These are phyloP conservation scores for Ustilago lituana DNA, from an alignment of 1,284 basidiomycete genomes.

Conservation along the genomic window DNA sequence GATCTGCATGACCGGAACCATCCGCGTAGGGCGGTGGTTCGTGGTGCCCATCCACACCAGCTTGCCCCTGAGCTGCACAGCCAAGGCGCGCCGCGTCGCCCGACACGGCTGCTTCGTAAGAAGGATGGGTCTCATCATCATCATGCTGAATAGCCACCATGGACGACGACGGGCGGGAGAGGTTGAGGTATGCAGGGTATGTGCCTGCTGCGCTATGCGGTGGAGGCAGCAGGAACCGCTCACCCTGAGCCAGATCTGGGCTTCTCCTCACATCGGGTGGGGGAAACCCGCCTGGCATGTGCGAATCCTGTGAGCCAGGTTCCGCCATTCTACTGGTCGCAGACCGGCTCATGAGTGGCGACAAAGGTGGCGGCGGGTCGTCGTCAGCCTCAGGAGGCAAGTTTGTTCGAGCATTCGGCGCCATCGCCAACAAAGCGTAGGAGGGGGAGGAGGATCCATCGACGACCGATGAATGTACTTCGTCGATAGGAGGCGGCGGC, in stretches of 20 bases:
- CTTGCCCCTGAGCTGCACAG: background rate
- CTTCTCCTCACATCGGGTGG: background rate
- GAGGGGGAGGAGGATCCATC: background rate
- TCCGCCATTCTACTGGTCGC: too few relatives aligned
- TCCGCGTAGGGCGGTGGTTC: conserved; percentile 41
- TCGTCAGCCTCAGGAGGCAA: background rate
- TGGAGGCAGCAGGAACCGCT: background rate
- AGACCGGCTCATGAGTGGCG: conserved; percentile 11
- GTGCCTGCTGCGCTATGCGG: background rate
- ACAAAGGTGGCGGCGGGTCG: conserved; percentile 30
- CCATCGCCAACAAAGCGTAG: conserved; percentile 3
- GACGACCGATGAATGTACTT: background rate
- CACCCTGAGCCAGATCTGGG: background rate
- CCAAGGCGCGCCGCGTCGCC: background rate
- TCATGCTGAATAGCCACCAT: background rate
- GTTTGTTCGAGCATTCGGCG: background rate
- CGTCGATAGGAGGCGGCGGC: conserved; percentile 39
- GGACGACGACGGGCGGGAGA: background rate
- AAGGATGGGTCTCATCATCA: conserved; percentile 15
- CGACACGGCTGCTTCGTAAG: conserved; percentile 34
- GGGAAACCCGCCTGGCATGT: background rate
- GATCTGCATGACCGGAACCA: conserved; percentile 9
- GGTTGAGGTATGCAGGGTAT: conserved; percentile 4
- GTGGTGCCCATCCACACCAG: background rate
- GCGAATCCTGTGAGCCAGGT: background rate